Evolutionary conservation across 1,284 basidiomycete species (phyloP).

Genomic region (Ceratobasidium sp.): DNA sequence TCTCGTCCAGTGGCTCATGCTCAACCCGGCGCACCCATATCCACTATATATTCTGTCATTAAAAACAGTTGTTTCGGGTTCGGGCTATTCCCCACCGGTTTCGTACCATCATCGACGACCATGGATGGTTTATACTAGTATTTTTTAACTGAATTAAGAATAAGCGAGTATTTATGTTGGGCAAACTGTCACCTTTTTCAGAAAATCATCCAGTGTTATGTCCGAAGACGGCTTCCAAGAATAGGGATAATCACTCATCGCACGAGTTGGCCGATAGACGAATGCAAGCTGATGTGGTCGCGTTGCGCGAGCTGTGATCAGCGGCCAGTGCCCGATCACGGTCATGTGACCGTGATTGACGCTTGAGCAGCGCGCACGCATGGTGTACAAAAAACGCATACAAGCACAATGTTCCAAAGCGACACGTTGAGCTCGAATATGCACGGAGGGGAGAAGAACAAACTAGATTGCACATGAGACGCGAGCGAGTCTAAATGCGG

Average conservation of each 20-base stretch:
- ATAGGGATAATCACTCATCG: slow-evolving; percentile 8
- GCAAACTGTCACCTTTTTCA: slow-evolving; percentile 12
- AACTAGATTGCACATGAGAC: no score
- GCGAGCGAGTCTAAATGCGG: no score
- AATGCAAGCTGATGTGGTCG: not conserved
- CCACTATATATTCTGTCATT: slow-evolving; percentile 60
- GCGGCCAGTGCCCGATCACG: not conserved
- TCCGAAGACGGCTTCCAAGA: slow-evolving; percentile 25
- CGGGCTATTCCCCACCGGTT: slow-evolving; percentile 62
- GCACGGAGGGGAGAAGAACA: no score
- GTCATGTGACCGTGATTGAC: not conserved
- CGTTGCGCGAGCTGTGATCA: not conserved
- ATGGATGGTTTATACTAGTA: slow-evolving; percentile 73
- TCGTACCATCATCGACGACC: slow-evolving; percentile 76
- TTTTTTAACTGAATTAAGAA: not conserved
- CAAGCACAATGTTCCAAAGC: not conserved
- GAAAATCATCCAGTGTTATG: slow-evolving; percentile 3
- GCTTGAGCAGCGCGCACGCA: no score
- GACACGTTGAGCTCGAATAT: no score
- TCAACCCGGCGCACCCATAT: slow-evolving; percentile 65
- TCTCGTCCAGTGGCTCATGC: slow-evolving; percentile 20
- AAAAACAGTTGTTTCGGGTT: not conserved
- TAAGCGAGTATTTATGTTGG: no score
- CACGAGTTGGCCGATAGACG: not conserved
- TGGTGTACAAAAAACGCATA: no score